phyloP scores from a whole-genome alignment of 495 filamentous ascomycete species.

The Bathelium albidoporum region DNA sequence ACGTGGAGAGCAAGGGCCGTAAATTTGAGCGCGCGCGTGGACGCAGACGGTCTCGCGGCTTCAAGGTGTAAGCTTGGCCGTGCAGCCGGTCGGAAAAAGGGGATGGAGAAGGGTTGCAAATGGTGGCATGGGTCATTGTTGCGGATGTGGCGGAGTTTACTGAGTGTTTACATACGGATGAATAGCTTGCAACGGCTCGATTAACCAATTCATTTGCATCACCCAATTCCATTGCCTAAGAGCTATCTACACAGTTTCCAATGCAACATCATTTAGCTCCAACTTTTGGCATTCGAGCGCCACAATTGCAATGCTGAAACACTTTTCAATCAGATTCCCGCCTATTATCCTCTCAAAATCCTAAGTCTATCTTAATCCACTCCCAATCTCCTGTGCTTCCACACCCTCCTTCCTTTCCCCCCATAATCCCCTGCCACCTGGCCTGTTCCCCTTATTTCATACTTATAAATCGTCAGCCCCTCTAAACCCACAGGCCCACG shows the following conservation, averaged over 20 bases:
- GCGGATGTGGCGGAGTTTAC: background rate
- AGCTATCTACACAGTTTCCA: background rate
- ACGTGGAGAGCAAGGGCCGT: slow-evolving; percentile 93
- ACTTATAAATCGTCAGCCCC: slow-evolving; percentile 94
- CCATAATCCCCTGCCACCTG: slow-evolving; percentile 67
- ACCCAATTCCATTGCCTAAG: too few species aligned
- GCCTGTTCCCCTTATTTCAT: slow-evolving; percentile 70
- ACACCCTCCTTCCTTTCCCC: slow-evolving; percentile 55
- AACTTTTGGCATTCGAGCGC: too few species aligned
- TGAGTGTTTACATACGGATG: background rate
- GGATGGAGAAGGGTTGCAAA: background rate
- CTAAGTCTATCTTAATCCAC: background rate
- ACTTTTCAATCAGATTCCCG: too few species aligned
- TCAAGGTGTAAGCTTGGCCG: slow-evolving; percentile 73
- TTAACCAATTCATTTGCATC: background rate
- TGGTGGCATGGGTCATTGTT: background rate
- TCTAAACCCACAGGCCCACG: slow-evolving; percentile 89
- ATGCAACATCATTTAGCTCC: too few species aligned
- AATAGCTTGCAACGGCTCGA: background rate
- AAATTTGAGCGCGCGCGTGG: slow-evolving; percentile 99
- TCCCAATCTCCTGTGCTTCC: slow-evolving; percentile 53
- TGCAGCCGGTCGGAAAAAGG: background rate
- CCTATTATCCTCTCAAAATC: background rate
- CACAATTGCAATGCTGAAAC: too few species aligned
- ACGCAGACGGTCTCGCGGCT: slow-evolving; percentile 88